These are phyloP conservation scores for Penicillium thymicola DNA, from an alignment of 2,329 filamentous ascomycete species.

Conservation along the genomic window DNA sequence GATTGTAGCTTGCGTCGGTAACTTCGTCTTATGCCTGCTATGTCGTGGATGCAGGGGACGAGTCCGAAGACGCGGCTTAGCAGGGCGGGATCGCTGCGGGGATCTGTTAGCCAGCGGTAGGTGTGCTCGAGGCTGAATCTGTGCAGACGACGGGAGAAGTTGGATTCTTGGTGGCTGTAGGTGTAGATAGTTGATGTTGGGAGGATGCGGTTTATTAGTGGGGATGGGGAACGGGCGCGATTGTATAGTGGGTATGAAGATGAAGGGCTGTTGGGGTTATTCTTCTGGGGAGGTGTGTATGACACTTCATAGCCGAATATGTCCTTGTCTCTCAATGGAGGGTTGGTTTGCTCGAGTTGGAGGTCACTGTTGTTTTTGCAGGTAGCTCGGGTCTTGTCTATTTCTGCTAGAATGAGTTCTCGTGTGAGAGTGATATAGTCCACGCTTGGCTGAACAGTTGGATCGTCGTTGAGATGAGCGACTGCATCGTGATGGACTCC, in stretches of 20 bases:
- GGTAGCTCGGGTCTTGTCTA: neutral
- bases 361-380: neutral
- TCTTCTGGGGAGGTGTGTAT: neutral
- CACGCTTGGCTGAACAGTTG: neutral
- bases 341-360: neutral
- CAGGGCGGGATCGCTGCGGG: conserved; percentile 13
- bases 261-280: neutral
- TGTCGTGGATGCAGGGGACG: conserved; percentile 25
- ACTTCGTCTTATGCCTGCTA: conserved; percentile 16
- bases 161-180: conserved; percentile 62
- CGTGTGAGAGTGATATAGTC: conserved; percentile 10
- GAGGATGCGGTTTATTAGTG: conserved; percentile 22
- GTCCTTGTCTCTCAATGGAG: neutral
- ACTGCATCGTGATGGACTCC: neutral
- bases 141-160: too few species aligned
- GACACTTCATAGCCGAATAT: conserved; percentile 19
- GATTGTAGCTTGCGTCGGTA: conserved; percentile 15
- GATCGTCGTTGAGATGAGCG: neutral
- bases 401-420: conserved; percentile 19
- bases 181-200: conserved; percentile 39
- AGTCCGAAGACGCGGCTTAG: conserved; percentile 27
- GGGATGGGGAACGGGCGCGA: conserved; percentile 13
- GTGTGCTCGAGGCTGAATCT: conserved; percentile 36
- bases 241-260: neutral
- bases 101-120: conserved; percentile 53